A percentile compares a stretch with the other conserved stretches of the same genome.
Conservation (phyloP, 1,139 yeast species). For the Magnusiomyces clavatus region DNA sequence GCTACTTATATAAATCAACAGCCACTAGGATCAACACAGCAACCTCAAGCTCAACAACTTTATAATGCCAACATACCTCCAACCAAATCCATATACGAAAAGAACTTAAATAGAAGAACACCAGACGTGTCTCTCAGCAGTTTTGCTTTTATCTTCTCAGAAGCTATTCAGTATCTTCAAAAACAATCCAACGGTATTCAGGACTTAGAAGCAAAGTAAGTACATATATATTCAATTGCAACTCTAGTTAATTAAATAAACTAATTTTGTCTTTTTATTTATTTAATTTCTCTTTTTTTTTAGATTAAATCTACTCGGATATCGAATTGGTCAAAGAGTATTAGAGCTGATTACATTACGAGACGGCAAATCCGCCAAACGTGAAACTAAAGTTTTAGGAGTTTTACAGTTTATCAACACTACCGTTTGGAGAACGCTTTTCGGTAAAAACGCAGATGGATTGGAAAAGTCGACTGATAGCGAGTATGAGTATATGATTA, state of each 20-base stretch:
- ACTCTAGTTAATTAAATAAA: too few relatives aligned
- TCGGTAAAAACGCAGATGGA: slow-evolving; percentile 80
- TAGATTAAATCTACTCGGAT: slow-evolving; percentile 70
- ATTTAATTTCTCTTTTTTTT: not conserved
- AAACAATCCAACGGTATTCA: slow-evolving; percentile 60
- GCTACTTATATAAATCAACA: not conserved
- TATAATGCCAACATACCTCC: not conserved
- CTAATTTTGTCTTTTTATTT: too few relatives aligned
- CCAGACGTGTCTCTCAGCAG: slow-evolving; percentile 62
- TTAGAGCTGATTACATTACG: slow-evolving; percentile 52
- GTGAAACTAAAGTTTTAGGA: slow-evolving; percentile 70
- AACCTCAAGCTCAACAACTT: too few relatives aligned
- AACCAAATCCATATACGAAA: slow-evolving; percentile 48
- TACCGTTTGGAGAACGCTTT: slow-evolving; percentile 71
- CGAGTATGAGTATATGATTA: slow-evolving; percentile 70
- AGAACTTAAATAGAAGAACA: slow-evolving; percentile 54
- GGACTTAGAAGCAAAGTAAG: slow-evolving; percentile 52
- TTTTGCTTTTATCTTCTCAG: slow-evolving; percentile 63
- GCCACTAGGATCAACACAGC: not conserved
- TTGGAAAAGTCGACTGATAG: slow-evolving; percentile 81
- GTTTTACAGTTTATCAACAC: slow-evolving; percentile 79
- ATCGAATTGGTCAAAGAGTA: slow-evolving; percentile 54
- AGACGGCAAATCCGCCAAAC: slow-evolving; percentile 58
- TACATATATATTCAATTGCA: slow-evolving; percentile 1
- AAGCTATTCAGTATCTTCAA: slow-evolving; percentile 61